A percentile compares a stretch with the other conserved stretches of the same genome.
Conservation (phyloP, 192 early-diverging fungal species). For the Phycomyces blakesleeanus region DNA sequence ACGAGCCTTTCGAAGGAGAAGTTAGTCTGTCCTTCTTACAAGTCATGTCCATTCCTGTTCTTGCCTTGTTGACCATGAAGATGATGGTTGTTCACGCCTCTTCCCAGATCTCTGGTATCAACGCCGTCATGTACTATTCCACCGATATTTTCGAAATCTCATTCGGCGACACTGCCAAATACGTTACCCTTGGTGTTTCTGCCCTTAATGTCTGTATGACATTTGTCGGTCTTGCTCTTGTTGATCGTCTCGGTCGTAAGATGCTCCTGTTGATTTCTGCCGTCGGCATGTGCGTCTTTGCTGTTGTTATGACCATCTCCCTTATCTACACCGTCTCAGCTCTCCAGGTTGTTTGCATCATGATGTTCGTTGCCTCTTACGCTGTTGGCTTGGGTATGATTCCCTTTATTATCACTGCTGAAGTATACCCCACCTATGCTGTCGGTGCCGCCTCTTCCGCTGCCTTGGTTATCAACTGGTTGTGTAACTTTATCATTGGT, state of each 20-base stretch:
- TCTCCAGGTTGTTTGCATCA: constrained; percentile 35
- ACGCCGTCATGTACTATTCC: constrained; percentile 63
- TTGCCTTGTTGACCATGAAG: constrained; percentile 41
- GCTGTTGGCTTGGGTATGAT: constrained; percentile 57
- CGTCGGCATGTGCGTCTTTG: constrained; percentile 61
- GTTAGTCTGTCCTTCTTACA: constrained; percentile 31
- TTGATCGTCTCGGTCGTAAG: constrained; percentile 63
- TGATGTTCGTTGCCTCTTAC: constrained; percentile 56
- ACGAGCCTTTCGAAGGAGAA: constrained; percentile 9
- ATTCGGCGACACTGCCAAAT: constrained; percentile 46
- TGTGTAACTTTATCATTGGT: constrained; percentile 51
- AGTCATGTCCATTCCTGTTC: constrained; percentile 32
- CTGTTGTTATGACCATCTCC: constrained; percentile 42
- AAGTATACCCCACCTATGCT: constrained; percentile 51
- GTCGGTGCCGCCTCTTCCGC: constrained; percentile 49
- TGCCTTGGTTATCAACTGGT: constrained; percentile 48
- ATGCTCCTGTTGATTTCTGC: constrained; percentile 55
- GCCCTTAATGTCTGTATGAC: constrained; percentile 58
- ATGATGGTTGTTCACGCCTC: constrained; percentile 55
- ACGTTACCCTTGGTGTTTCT: constrained; percentile 54
- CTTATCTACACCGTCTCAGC: constrained; percentile 9
- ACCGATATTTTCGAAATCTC: constrained; percentile 59
- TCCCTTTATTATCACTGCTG: constrained; percentile 55
- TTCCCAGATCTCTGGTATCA: constrained; percentile 66
- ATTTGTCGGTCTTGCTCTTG: constrained; percentile 48